Evolutionary conservation across 1,284 basidiomycete species (phyloP).

Genomic region (Irpex sp.): DNA sequence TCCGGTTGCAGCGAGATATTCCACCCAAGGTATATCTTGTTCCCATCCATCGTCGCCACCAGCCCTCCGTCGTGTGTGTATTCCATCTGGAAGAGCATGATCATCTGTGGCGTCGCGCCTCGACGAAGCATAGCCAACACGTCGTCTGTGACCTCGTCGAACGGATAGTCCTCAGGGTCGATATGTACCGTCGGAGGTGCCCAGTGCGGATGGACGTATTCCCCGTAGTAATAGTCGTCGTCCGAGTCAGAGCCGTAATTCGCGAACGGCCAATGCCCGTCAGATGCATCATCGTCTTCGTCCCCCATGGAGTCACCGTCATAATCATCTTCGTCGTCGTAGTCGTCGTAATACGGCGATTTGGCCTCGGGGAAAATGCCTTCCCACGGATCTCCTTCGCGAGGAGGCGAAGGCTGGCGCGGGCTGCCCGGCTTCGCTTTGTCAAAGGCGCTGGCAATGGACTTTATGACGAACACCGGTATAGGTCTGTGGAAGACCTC

Average conservation of each 20-base stretch:
- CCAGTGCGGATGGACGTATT: conserved; percentile 48
- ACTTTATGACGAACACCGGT: conserved; percentile 65
- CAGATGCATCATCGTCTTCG: conserved; percentile 29
- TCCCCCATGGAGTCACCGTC: conserved; percentile 30
- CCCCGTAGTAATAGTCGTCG: conserved; percentile 33
- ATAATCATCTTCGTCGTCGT: conserved; percentile 24
- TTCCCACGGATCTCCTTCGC: conserved; percentile 56
- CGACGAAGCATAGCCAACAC: conserved; percentile 52
- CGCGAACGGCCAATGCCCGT: conserved; percentile 25
- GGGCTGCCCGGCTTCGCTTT: conserved; percentile 34
- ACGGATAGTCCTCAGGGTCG: conserved; percentile 33
- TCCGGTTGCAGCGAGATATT: conserved; percentile 48
- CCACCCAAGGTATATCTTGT: conserved; percentile 57
- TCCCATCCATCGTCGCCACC: conserved; percentile 33
- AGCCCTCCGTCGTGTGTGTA: conserved; percentile 55
- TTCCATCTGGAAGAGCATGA: conserved; percentile 48
- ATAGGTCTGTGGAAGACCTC: conserved; percentile 54
- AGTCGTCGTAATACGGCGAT: conserved; percentile 4
- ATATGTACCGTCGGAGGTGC: conserved; percentile 46
- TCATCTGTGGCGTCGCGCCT: conserved; percentile 58
- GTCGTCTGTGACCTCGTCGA: conserved; percentile 31
- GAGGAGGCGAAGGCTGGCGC: conserved; percentile 24
- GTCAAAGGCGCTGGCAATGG: conserved; percentile 44
- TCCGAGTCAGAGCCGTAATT: conserved; percentile 30
- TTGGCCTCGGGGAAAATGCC: conserved; percentile 50